Base-by-base conservation (phyloP, 306 rosid species). In the Neltuma alba region DNA sequence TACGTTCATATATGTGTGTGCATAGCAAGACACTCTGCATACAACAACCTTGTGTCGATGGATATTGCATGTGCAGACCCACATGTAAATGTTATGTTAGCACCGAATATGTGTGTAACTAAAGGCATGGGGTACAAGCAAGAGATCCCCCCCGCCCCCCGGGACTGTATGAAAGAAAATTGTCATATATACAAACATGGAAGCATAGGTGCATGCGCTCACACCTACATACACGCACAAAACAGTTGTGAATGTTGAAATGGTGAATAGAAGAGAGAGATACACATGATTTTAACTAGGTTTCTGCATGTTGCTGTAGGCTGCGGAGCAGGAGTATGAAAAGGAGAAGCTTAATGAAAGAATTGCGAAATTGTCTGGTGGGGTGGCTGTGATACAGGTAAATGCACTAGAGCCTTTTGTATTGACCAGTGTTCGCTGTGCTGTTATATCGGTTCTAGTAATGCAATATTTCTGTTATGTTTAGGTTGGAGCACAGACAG, bases 401-500 rank as follows among this genome's bases (percentile, higher is more conserved):
- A 7, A 50, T 69, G 63, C 16, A 3, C 28, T 44, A 55, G 36
- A 37, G 25, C 37, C 23, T 63, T 6, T 27, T 45, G 55, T 40
- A 62, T 67, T 30, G 27, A 16, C 23, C 5, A 38, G 37, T 5
- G 18, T 21, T 60, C 6, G 7, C 27, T 15, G 44, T 78, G 20
- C 3, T 11, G 45, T 23, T 18, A 37, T 7, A 70, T 45, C n/a
- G 52, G n/a, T 69, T 72, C 27, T 14, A 47, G 33, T 27, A 0
- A 36, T 76, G 5, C 30, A 47, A 20, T 9, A 3, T 76, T 74
- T 74, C 44, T 72, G 9, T 41, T 16, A 10, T 42, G 28, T 80
- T 48, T 80, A 95, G 99, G 99, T 95, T 85, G 99, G 99, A 23
- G 99, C 99, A 77, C 99, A 96, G 89, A 96, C 99, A 42, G 99